A percentile compares a stretch with the other conserved stretches of the same genome.
phyloP scores from a whole-genome alignment of 2,329 filamentous ascomycete genomes.

The Leptographium flavum region DNA sequence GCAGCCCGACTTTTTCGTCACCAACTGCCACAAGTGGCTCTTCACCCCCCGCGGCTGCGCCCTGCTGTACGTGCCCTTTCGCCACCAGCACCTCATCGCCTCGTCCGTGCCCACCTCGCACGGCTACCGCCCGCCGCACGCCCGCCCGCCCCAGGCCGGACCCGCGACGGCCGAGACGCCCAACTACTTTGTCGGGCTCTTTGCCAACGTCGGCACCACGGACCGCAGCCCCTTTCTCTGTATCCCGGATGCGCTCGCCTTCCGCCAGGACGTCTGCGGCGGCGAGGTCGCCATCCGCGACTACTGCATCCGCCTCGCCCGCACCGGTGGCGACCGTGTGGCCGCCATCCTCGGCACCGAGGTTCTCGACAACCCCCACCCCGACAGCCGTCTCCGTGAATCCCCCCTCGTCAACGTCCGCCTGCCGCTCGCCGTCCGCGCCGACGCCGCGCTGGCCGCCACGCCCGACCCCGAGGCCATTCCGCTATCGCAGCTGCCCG shows the following conservation, averaged over 20 bases:
- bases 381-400: conserved; percentile 34
- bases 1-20: conserved; percentile 58
- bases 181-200: conserved; percentile 44
- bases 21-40: conserved; percentile 66
- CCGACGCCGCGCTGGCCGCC: conserved; percentile 1
- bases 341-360: conserved; percentile 47
- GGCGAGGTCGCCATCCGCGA: conserved; percentile 48
- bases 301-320: conserved; percentile 41
- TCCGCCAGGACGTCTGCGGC: conserved; percentile 44
- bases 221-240: conserved; percentile 51
- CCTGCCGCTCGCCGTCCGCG: conserved; percentile 30
- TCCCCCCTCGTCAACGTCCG: conserved; percentile 50
- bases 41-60: conserved; percentile 56
- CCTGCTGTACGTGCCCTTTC: conserved; percentile 51
- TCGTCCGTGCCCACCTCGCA: conserved; percentile 56
- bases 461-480: conserved; percentile 5
- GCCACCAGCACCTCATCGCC: conserved; percentile 52
- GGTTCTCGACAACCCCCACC: conserved; percentile 40
- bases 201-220: conserved; percentile 51
- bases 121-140: conserved; percentile 30
- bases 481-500: conserved; percentile 10
- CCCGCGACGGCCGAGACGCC: conserved; percentile 17
- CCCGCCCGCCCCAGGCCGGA: background rate
- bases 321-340: conserved; percentile 38
- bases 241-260: conserved; percentile 46